phyloP scores from a whole-genome alignment of 2,329 filamentous ascomycete species.

The Cercospora zeae-maydis region DNA sequence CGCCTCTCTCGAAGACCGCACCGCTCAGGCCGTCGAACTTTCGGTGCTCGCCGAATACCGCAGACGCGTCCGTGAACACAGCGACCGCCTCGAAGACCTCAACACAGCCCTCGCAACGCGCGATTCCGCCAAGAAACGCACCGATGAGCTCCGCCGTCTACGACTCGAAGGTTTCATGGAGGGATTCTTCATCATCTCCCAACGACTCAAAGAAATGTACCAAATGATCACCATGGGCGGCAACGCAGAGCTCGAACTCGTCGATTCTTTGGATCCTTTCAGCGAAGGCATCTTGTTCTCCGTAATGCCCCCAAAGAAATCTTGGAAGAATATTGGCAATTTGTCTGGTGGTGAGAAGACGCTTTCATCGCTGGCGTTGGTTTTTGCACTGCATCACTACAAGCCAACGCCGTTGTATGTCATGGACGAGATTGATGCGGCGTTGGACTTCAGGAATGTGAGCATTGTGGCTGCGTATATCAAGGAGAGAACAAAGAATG shows the following conservation, averaged over 20 bases:
- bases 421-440: slow-evolving; percentile 99
- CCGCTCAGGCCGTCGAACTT: slow-evolving; percentile 83
- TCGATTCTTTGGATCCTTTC: slow-evolving; percentile 94
- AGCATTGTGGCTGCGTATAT: slow-evolving; percentile 98
- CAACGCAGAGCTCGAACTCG: slow-evolving; percentile 94
- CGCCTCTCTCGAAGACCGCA: slow-evolving; percentile 66
- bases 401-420: slow-evolving; percentile 97
- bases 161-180: slow-evolving; percentile 98
- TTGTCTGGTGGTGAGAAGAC: slow-evolving; percentile 97
- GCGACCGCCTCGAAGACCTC: slow-evolving; percentile 77
- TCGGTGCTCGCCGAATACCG: slow-evolving; percentile 86
- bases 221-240: slow-evolving; percentile 99
- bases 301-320: slow-evolving; percentile 99
- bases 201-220: slow-evolving; percentile 98
- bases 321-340: slow-evolving; percentile 99
- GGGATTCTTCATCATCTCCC: slow-evolving; percentile 88
- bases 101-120: slow-evolving; percentile 71
- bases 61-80: slow-evolving; percentile 77
- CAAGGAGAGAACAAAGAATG: slow-evolving; percentile 98
- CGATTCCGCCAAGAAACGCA: slow-evolving; percentile 84
- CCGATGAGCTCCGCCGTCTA: slow-evolving; percentile 84
- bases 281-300: slow-evolving; percentile 94
- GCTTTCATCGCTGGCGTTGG: slow-evolving; percentile 82
- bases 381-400: slow-evolving; percentile 98
- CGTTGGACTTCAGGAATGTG: slow-evolving; percentile 95